Percentiles rank a stretch among this genome's conserved stretches.
Conservation (phyloP, 129 eudicot species). For the Flaveria trinervia region DNA sequence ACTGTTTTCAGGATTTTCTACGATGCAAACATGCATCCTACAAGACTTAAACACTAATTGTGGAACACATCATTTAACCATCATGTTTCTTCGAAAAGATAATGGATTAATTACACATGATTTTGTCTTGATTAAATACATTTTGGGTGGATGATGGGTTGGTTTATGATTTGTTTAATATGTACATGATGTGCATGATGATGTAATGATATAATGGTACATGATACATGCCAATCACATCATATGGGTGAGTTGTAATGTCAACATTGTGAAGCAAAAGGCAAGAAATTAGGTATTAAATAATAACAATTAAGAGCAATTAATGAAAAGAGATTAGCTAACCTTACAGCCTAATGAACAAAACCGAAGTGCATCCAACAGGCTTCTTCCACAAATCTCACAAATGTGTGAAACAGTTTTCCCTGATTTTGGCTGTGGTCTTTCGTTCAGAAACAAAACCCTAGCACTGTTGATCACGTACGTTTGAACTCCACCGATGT, state of each 20-base stretch:
- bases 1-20: too few relatives aligned
- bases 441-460: slow-evolving; percentile 85
- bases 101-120: too few relatives aligned
- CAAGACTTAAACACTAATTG: too few relatives aligned
- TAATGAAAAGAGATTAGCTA: slow-evolving; percentile 27
- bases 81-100: too few relatives aligned
- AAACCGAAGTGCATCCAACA: slow-evolving; percentile 89
- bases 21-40: too few relatives aligned
- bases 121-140: neutral
- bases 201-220: slow-evolving; percentile 29
- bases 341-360: slow-evolving; percentile 99
- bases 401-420: slow-evolving; percentile 92
- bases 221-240: slow-evolving; percentile 39
- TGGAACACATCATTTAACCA: too few relatives aligned
- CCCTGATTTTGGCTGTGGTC: slow-evolving; percentile 92
- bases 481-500: slow-evolving; percentile 87
- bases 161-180: slow-evolving; percentile 25
- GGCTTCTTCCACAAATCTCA: slow-evolving; percentile 85
- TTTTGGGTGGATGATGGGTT: slow-evolving; percentile 36
- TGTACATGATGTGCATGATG: slow-evolving; percentile 38
- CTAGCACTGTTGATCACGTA: slow-evolving; percentile 95
- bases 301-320: neutral
- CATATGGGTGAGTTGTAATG: slow-evolving; percentile 43
- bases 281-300: slow-evolving; percentile 24
- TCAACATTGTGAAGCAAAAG: slow-evolving; percentile 35